phyloP scores from a whole-genome alignment of 2,329 filamentous ascomycete species.

The Microsporum canis region DNA sequence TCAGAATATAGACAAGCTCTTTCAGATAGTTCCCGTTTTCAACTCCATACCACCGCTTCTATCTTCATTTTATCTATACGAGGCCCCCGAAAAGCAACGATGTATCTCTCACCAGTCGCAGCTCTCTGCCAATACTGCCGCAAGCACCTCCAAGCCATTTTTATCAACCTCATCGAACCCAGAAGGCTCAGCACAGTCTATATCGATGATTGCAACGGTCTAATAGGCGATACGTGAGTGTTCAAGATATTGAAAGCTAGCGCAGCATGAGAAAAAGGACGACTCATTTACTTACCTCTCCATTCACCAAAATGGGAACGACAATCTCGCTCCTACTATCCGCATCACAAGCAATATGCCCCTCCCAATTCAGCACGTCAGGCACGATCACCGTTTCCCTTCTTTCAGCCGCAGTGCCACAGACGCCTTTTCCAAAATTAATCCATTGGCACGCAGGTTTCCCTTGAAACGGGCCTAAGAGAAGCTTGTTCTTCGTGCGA shows the following conservation, averaged over 20 bases:
- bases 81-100: background rate
- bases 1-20: background rate
- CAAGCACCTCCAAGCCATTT: slow-evolving; percentile 33
- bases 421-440: slow-evolving; percentile 36
- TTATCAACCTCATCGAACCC: slow-evolving; percentile 38
- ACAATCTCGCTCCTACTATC: slow-evolving; percentile 41
- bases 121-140: slow-evolving; percentile 28
- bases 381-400: slow-evolving; percentile 33
- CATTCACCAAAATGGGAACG: slow-evolving; percentile 34
- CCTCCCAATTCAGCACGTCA: slow-evolving; percentile 35
- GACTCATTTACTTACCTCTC: slow-evolving; percentile 24
- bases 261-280: background rate
- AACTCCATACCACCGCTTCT: background rate
- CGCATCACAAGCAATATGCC: slow-evolving; percentile 41
- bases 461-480: slow-evolving; percentile 40
- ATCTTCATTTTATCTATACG: background rate
- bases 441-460: slow-evolving; percentile 41
- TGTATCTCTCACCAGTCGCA: slow-evolving; percentile 30
- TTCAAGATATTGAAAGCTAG: background rate
- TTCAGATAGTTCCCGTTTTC: background rate
- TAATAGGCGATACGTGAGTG: slow-evolving; percentile 13
- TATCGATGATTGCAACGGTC: slow-evolving; percentile 40
- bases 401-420: slow-evolving; percentile 34
- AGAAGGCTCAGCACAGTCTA: slow-evolving; percentile 34
- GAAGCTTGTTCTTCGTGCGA: slow-evolving; percentile 19